Conservation (phyloP, 2,329 filamentous ascomycete species). For the Xylariales sp. region DNA sequence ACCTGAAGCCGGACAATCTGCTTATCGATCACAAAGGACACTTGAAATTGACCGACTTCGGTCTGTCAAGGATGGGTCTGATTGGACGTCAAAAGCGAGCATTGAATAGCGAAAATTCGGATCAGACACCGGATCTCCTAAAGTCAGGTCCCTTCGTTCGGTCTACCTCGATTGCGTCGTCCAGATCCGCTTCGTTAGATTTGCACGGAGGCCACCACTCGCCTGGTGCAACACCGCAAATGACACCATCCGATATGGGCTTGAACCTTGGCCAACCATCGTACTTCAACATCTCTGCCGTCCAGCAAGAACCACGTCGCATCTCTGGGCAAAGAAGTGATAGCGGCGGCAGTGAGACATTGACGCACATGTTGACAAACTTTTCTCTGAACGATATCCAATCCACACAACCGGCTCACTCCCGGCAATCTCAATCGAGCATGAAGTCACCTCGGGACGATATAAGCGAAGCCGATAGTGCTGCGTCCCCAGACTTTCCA, state of each 20-base stretch:
- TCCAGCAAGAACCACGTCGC: slow-evolving; percentile 56
- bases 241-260: slow-evolving; percentile 69
- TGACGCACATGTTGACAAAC: slow-evolving; percentile 76
- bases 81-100: slow-evolving; percentile 95
- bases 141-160: slow-evolving; percentile 89
- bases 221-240: slow-evolving; percentile 77
- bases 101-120: slow-evolving; percentile 68
- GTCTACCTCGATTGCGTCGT: slow-evolving; percentile 80
- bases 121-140: slow-evolving; percentile 86
- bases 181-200: slow-evolving; percentile 89
- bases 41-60: slow-evolving; percentile 95
- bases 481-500: slow-evolving; percentile 72
- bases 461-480: slow-evolving; percentile 63
- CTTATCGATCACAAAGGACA: slow-evolving; percentile 96
- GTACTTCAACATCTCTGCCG: slow-evolving; percentile 74
- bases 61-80: slow-evolving; percentile 92
- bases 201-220: slow-evolving; percentile 69
- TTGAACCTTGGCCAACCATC: slow-evolving; percentile 75
- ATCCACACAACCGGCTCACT: slow-evolving; percentile 32
- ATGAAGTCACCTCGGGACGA: slow-evolving; percentile 66
- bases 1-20: slow-evolving; percentile 94
- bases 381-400: slow-evolving; percentile 67
- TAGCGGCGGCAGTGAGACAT: slow-evolving; percentile 81
- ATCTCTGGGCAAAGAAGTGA: slow-evolving; percentile 84
- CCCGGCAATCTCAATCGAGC: slow-evolving; percentile 32